These are phyloP conservation scores for Isabelozyma rhagii DNA, from an alignment of 805 yeast species.

Conservation along the genomic window DNA sequence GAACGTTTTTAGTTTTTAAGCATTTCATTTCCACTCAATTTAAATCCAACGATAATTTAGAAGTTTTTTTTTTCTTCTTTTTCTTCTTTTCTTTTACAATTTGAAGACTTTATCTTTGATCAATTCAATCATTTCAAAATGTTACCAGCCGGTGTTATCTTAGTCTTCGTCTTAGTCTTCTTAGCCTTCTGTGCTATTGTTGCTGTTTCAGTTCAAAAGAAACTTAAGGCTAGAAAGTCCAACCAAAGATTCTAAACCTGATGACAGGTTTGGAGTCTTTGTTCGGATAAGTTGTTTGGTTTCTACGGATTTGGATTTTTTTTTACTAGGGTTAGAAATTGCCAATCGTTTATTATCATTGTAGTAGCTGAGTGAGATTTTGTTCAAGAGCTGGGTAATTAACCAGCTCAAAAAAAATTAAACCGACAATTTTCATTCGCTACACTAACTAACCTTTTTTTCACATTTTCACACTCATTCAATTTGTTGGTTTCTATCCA, in stretches of 20 bases:
- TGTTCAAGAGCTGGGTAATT: too few species aligned
- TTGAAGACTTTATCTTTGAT: conserved; percentile 1
- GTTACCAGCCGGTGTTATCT: conserved; percentile 74
- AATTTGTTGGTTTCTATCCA: neutral
- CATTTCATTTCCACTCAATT: neutral
- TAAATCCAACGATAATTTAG: neutral
- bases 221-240: conserved; percentile 40
- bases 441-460: neutral
- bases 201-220: conserved; percentile 38
- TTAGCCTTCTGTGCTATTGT: conserved; percentile 39
- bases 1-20: neutral
- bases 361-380: too few species aligned
- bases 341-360: neutral
- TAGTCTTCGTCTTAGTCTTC: conserved; percentile 59
- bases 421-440: neutral
- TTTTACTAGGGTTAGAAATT: neutral
- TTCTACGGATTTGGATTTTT: neutral
- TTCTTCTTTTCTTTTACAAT: conserved; percentile 1
- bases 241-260: conserved; percentile 35
- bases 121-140: conserved; percentile 26
- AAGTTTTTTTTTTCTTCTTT: conserved; percentile 1
- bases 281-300: neutral
- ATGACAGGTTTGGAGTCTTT: neutral
- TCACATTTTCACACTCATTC: neutral
- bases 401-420: neutral